Base-by-base conservation (phyloP, 2,329 filamentous ascomycete genomes). In the Phaeomoniella chlamydospora region DNA sequence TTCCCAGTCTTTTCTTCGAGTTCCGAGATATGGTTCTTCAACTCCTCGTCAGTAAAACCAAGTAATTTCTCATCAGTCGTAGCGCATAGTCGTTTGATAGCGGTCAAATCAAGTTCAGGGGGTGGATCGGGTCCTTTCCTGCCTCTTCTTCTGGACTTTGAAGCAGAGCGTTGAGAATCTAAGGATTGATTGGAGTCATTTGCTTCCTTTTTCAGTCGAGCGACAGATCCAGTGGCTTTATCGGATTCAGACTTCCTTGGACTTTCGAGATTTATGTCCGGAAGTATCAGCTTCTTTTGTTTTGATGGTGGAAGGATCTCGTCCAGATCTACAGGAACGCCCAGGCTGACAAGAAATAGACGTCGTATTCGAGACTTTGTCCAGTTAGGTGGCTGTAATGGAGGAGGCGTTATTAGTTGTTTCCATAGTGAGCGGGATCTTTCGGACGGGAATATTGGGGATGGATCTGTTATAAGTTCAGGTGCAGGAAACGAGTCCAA, bases 291-390 rank as follows among this genome's bases (percentile, higher is more conserved):
- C 55, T 96, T 96, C 70, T 96, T 96, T 56, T 98, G 90, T 58
- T 96, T 96, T 10, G 84, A 93, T 0, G 88, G 87, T 0, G 90
- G 90, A 5, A 98, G 72, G 37, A 98, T 96, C 62, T 98, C 90
- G 57, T 98, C 90, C 0, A 98, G 70, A 50, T 98, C 90, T 31
- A 98, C 85, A 2, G 90, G 90, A 0, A 98, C 90, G 13, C 90
- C 90, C 0, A 98, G 73, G 1, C 87, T 94, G 37, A 98, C 87
- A 30, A 98, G 75, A 55, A 98, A 98, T 16, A 98, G 73, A 17
- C 90, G 82, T 36, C 90, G 78, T 48, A 94, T 98, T 35, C 87
- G 83, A 36, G 86, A 94, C 44, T 90, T 84, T 40, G 94, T 92
- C 90, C 90, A 98, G 57, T 98, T 90, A 1, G 90, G 88, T 4